phyloP scores from a whole-genome alignment of 768 basidiomycete genomes.

The Ramaria sp. region DNA sequence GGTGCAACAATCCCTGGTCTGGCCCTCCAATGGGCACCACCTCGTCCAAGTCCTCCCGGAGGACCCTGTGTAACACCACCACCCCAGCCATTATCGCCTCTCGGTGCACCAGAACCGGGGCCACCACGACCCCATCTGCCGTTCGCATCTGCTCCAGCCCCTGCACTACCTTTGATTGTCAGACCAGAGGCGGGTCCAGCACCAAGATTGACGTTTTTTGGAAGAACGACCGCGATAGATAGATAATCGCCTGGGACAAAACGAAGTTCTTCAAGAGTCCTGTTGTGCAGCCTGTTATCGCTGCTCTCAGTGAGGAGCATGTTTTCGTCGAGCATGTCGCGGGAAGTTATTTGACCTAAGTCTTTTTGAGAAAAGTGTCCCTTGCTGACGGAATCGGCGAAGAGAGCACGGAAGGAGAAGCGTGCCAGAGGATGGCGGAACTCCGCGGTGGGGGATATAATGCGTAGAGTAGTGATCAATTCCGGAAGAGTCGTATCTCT shows the following conservation, averaged over 20 bases:
- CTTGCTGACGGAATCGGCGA: constrained; percentile 61
- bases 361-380: constrained; percentile 70
- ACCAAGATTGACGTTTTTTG: constrained; percentile 42
- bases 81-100: constrained; percentile 41
- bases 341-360: constrained; percentile 70
- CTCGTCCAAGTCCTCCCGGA: constrained; percentile 38
- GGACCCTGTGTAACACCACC: constrained; percentile 25
- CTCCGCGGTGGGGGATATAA: constrained; percentile 58
- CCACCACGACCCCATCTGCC: constrained; percentile 21
- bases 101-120: constrained; percentile 19
- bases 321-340: constrained; percentile 69
- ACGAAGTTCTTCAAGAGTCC: constrained; percentile 68
- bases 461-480: constrained; percentile 67
- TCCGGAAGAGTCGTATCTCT: constrained; percentile 76
- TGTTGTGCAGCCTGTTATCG: constrained; percentile 48
- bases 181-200: constrained; percentile 32
- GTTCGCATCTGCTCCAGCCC: constrained; percentile 20
- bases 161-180: constrained; percentile 37
- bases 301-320: constrained; percentile 11
- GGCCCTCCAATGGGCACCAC: constrained; percentile 59
- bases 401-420: constrained; percentile 72
- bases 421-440: constrained; percentile 75
- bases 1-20: constrained; percentile 31
- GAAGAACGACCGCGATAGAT: constrained; percentile 62
- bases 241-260: constrained; percentile 78